Percentiles rank a stretch among this genome's conserved stretches.
Evolutionary conservation across 768 basidiomycete genomes (phyloP).

Genomic region (Boletus vermiculosoides): DNA sequence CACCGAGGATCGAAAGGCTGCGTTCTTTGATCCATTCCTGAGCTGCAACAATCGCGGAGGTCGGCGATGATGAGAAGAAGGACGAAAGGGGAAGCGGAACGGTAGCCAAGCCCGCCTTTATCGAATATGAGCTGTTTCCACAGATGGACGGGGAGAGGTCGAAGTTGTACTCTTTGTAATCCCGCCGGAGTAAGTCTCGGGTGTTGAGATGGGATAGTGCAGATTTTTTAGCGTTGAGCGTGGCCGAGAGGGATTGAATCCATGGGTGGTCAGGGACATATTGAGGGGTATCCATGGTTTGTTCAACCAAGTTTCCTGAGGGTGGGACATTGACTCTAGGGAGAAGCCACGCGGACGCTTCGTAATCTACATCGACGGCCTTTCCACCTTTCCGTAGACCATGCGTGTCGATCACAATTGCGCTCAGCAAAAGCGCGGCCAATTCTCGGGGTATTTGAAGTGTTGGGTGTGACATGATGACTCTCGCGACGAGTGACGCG

Average conservation of each 20-base stretch:
- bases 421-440: slow-evolving; percentile 74
- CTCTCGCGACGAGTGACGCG: slow-evolving; percentile 58
- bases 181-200: slow-evolving; percentile 83
- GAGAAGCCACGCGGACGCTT: slow-evolving; percentile 63
- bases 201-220: slow-evolving; percentile 66
- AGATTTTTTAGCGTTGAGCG: slow-evolving; percentile 49
- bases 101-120: slow-evolving; percentile 77
- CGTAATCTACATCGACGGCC: slow-evolving; percentile 60
- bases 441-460: slow-evolving; percentile 51
- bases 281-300: slow-evolving; percentile 11
- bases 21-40: slow-evolving; percentile 66
- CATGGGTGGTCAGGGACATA: slow-evolving; percentile 39
- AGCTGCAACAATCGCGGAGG: slow-evolving; percentile 16
- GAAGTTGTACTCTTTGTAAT: slow-evolving; percentile 86
- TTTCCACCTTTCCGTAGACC: slow-evolving; percentile 80
- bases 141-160: slow-evolving; percentile 35
- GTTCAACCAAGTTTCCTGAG: slow-evolving; percentile 3
- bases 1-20: slow-evolving; percentile 65
- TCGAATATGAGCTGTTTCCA: slow-evolving; percentile 29
- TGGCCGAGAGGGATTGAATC: slow-evolving; percentile 53
- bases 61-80: slow-evolving; percentile 34
- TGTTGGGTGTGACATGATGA: slow-evolving; percentile 24
- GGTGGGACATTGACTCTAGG: slow-evolving; percentile 49
- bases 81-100: slow-evolving; percentile 67
- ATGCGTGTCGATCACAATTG: slow-evolving; percentile 84